These are phyloP conservation scores for Ascochyta clinopodiicola DNA, from an alignment of 2,329 filamentous ascomycete species.

Conservation along the genomic window DNA sequence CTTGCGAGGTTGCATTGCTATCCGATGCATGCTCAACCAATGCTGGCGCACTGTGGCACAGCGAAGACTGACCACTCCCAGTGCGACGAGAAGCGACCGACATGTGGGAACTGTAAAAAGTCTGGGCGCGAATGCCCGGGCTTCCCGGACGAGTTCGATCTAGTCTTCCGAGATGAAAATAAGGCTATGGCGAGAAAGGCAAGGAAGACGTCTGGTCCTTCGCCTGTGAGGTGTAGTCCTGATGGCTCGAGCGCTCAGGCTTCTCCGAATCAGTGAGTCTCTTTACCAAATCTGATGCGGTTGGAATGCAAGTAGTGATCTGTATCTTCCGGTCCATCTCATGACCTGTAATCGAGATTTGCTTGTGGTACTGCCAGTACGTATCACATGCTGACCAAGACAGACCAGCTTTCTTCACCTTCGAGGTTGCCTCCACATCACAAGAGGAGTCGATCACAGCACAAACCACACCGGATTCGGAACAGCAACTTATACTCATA, in stretches of 20 bases:
- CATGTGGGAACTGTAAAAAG: conserved; percentile 46
- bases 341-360: not conserved
- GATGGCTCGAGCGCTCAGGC: conserved; percentile 33
- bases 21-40: not conserved
- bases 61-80: conserved; percentile 17
- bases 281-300: not conserved
- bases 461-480: conserved; percentile 5
- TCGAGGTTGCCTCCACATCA: conserved; percentile 3
- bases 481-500: conserved; percentile 31
- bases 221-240: conserved; percentile 22
- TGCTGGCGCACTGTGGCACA: conserved; percentile 3
- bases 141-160: conserved; percentile 69
- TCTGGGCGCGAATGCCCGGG: conserved; percentile 41
- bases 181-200: conserved; percentile 70
- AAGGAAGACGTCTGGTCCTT: conserved; percentile 51
- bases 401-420: conserved; percentile 5
- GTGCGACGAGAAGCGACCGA: conserved; percentile 47
- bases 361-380: not conserved
- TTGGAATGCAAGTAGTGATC: not conserved
- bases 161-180: conserved; percentile 76
- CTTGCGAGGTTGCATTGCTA: not conserved
- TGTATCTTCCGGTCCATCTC: not conserved
- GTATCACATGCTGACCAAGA: not conserved
- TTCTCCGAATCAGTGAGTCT: conserved; percentile 40
- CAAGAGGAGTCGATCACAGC: not conserved